A percentile compares a stretch with the other conserved stretches of the same genome.
Conservation (phyloP, 164 flowering plant species). For the Vitis riparia region DNA sequence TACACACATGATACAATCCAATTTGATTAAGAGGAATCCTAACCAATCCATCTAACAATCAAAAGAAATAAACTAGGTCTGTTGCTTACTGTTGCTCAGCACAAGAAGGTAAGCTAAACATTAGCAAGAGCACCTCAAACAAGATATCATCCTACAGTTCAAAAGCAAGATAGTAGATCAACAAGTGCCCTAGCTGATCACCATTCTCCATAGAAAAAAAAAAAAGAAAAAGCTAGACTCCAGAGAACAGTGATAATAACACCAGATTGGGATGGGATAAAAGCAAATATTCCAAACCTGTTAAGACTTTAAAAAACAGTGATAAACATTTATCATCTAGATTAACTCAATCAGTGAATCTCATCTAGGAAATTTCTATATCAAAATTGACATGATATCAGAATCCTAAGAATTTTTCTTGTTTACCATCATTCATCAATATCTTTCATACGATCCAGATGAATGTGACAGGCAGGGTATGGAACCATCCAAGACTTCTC, state of each 20-base stretch:
- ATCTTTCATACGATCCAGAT: not conserved
- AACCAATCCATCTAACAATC: not conserved
- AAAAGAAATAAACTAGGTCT: conserved; percentile 1
- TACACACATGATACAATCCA: conserved; percentile 4
- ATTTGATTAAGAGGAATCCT: not conserved
- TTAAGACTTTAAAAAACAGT: too few species aligned
- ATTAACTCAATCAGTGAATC: not conserved
- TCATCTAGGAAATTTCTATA: too few species aligned
- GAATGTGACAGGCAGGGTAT: not conserved
- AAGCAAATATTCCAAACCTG: too few species aligned
- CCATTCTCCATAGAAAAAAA: not conserved
- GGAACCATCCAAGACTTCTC: not conserved
- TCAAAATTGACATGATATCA: not conserved
- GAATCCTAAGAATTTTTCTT: not conserved
- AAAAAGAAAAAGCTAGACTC: not conserved
- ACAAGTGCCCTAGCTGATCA: too few species aligned
- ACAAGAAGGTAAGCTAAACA: conserved; percentile 34
- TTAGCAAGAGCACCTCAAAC: conserved; percentile 78
- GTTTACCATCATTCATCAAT: not conserved
- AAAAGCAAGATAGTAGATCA: not conserved
- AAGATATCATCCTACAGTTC: conserved; percentile 71
- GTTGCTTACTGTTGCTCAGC: conserved; percentile 43
- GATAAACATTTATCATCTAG: too few species aligned
- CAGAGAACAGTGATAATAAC: too few species aligned
- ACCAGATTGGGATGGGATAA: too few species aligned